Evolutionary conservation across 176 grass and related monocot genomes (phyloP), one percentile per base, ranked within the genome.

Genomic region (Dendrocalamus sinicus): DNA sequence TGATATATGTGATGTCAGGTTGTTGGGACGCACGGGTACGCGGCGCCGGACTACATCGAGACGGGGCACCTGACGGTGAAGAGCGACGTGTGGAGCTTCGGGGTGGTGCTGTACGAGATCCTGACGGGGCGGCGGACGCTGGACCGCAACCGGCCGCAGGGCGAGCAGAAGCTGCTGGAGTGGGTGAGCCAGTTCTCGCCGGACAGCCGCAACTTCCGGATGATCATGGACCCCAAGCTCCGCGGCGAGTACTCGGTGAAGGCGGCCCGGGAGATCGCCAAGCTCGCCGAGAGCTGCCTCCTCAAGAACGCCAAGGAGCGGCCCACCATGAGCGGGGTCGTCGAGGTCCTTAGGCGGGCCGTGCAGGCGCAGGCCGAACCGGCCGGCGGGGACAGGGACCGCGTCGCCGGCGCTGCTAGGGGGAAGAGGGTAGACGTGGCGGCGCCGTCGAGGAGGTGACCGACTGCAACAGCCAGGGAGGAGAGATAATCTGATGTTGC

Each of bases 41-140:
- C 96, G 20, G 96, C 96, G 4, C 96, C 96, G 14, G 96, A 98
- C 45, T 98, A 98, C 88, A 91, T 98, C 13, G 88, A 94, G 58
- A 91, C 88, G 7, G 96, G 96, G 0, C 96, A 94, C 84, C 86
- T 98, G 81, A 91, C 92, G 9, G 57, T 86, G 20, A 95, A 96
- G 88, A 98, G 96, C 47, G 96, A 98, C n/a, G 88, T 98, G 52
- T 98, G 88, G 90, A 89, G 93, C 85, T 98, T 98, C 24, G 96
- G 96, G 14, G 93, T 98, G 81, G 93, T 98, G 83, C 82, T 98
- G 47, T 95, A 96, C 48, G 96, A 98, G 86, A 90, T 98, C 74
- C 81, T 98, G 55, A 96, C 93, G 6, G 96, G 93, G 11, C 84
- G 96, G 78, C 90, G 93, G 55, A 89, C 96, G 12, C 85, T 94